phyloP scores from a whole-genome alignment of 176 grass and related monocot species.

The Bromus sterilis region DNA sequence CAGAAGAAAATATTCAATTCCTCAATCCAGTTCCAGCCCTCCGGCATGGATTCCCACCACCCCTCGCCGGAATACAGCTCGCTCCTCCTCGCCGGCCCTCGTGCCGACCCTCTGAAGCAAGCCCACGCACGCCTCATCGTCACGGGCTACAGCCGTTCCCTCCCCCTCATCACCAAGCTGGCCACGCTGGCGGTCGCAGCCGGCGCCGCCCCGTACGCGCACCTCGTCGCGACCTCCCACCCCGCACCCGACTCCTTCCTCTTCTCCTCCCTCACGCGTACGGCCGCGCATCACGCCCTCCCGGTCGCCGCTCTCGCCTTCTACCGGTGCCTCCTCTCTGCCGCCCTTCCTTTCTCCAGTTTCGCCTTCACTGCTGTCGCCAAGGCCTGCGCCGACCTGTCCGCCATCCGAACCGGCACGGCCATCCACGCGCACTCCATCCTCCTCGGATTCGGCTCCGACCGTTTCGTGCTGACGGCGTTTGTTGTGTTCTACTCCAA shows the following conservation, averaged over 20 bases:
- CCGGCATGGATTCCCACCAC: background rate
- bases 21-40: background rate
- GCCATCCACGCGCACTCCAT: constrained; percentile 30
- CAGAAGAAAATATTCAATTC: background rate
- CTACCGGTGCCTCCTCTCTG: constrained; percentile 40
- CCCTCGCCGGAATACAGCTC: constrained; percentile 43
- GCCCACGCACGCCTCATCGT: constrained; percentile 47
- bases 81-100: constrained; percentile 46
- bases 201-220: constrained; percentile 25
- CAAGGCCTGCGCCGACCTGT: constrained; percentile 55
- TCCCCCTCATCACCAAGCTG: constrained; percentile 49
- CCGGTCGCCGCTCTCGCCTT: constrained; percentile 28
- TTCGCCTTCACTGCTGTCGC: constrained; percentile 45
- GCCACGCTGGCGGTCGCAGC: constrained; percentile 28
- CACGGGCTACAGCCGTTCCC: constrained; percentile 18
- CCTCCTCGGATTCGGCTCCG: constrained; percentile 33
- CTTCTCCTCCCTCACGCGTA: constrained; percentile 33
- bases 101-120: constrained; percentile 34
- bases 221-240: constrained; percentile 31
- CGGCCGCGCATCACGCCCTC: constrained; percentile 14
- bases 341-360: constrained; percentile 34
- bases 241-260: constrained; percentile 45
- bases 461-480: constrained; percentile 41
- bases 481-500: constrained; percentile 43
- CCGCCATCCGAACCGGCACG: constrained; percentile 26